Evolutionary conservation across 495 filamentous ascomycete species (phyloP).

Genomic region (Xylaria cubensis): DNA sequence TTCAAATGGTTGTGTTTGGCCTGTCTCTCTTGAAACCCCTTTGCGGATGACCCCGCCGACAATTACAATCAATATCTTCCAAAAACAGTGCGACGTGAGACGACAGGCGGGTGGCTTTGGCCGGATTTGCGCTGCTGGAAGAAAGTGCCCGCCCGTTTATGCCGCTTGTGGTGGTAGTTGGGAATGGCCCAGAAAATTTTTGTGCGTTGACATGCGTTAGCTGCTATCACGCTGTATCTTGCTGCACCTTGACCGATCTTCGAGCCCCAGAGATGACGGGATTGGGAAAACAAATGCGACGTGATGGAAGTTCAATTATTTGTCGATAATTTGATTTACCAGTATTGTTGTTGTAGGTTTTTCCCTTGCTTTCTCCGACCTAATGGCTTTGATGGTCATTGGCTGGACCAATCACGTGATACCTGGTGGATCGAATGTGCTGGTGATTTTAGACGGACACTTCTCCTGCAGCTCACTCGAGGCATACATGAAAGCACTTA

Average conservation of each 20-base stretch:
- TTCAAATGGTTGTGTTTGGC: background rate
- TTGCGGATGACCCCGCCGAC: background rate
- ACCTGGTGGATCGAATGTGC: background rate
- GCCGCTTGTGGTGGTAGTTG: background rate
- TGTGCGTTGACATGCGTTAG: conserved; percentile 18
- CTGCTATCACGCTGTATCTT: background rate
- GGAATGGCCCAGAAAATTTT: conserved; percentile 28
- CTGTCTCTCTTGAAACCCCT: background rate
- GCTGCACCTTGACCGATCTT: background rate
- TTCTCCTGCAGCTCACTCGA: background rate
- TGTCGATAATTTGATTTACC: conserved; percentile 12
- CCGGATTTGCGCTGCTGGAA: conserved; percentile 4
- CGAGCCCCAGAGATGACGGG: no score
- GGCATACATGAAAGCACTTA: background rate
- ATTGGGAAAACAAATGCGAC: background rate
- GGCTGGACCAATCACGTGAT: conserved; percentile 26
- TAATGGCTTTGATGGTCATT: conserved; percentile 3
- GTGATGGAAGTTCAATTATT: background rate
- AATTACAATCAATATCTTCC: background rate
- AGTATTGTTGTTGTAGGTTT: background rate
- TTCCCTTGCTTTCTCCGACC: background rate
- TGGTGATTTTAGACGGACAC: background rate
- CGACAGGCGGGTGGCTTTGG: background rate
- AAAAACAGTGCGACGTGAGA: background rate
- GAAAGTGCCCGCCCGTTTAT: background rate